Evolutionary conservation across 805 yeast species (phyloP).

Genomic region (Torulaspora gathmanii): DNA sequence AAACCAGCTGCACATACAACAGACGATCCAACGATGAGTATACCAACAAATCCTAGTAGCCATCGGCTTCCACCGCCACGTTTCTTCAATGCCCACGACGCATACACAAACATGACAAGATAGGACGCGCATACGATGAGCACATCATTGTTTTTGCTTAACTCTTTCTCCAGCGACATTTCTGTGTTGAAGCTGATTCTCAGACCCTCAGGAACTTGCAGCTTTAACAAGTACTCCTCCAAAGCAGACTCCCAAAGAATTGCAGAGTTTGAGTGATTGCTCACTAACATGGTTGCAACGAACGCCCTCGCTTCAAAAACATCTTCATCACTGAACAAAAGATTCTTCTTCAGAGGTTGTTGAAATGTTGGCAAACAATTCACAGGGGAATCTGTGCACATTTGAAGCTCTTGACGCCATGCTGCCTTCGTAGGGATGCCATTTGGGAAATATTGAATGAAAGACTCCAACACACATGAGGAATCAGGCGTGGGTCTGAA

Average conservation of each 20-base stretch:
- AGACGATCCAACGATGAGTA: slow-evolving; percentile 71
- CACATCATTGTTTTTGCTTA: slow-evolving; percentile 75
- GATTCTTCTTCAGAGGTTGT: slow-evolving; percentile 73
- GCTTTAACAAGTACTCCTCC: slow-evolving; percentile 47
- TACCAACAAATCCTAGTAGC: slow-evolving; percentile 78
- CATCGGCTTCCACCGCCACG: slow-evolving; percentile 50
- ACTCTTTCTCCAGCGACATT: slow-evolving; percentile 75
- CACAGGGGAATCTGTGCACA: slow-evolving; percentile 78
- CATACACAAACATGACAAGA: slow-evolving; percentile 80
- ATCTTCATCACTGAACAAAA: slow-evolving; percentile 62
- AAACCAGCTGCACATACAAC: slow-evolving; percentile 80
- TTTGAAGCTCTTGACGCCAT: slow-evolving; percentile 53
- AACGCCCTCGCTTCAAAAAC: slow-evolving; percentile 64
- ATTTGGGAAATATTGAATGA: slow-evolving; percentile 82
- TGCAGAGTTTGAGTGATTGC: slow-evolving; percentile 47
- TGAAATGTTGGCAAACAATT: slow-evolving; percentile 85
- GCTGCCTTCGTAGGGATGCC: slow-evolving; percentile 41
- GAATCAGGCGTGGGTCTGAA: slow-evolving; percentile 74
- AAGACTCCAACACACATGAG: slow-evolving; percentile 77
- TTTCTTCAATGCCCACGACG: slow-evolving; percentile 62
- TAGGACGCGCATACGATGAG: slow-evolving; percentile 70
- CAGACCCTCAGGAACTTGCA: slow-evolving; percentile 56
- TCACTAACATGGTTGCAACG: slow-evolving; percentile 66
- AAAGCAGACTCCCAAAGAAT: slow-evolving; percentile 66
- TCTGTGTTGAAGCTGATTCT: slow-evolving; percentile 75